These are phyloP conservation scores for Aspergillus costaricaensis DNA, from an alignment of 2,329 filamentous ascomycete genomes.

Conservation along the genomic window DNA sequence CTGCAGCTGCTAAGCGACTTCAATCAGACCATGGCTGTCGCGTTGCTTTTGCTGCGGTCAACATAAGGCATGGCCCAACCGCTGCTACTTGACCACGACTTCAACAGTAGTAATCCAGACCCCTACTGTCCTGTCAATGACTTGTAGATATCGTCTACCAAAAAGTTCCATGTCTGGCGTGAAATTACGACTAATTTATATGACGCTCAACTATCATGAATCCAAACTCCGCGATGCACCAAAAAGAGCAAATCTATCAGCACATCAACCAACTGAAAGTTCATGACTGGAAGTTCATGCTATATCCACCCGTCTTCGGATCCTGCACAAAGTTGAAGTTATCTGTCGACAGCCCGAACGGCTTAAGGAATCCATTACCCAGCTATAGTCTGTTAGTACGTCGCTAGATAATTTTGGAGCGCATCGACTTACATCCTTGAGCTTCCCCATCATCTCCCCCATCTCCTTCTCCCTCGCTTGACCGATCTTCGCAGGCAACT, in stretches of 20 bases:
- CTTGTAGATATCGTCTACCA: background rate
- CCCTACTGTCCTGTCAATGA: no score
- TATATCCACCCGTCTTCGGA: constrained; percentile 85
- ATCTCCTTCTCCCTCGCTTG: constrained; percentile 83
- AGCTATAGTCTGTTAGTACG: constrained; percentile 51
- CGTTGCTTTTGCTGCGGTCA: no score
- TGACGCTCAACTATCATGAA: background rate
- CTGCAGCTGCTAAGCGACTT: no score
- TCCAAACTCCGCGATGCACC: background rate
- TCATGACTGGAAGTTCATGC: constrained; percentile 73
- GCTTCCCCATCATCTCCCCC: constrained; percentile 95
- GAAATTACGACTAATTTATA: background rate
- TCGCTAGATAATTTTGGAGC: background rate
- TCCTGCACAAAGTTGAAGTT: constrained; percentile 96
- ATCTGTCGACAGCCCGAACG: constrained; percentile 89
- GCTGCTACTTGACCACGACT: no score
- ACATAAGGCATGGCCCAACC: no score
- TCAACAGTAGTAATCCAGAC: no score
- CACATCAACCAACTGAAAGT: background rate
- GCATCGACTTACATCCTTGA: constrained; percentile 67
- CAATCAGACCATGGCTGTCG: no score
- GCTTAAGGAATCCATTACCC: constrained; percentile 87
- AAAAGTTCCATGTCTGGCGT: background rate
- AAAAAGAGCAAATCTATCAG: background rate
- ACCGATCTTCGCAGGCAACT: constrained; percentile 69